Conservation (phyloP, 2,329 filamentous ascomycete species). For the Xylariaceae sp. region DNA sequence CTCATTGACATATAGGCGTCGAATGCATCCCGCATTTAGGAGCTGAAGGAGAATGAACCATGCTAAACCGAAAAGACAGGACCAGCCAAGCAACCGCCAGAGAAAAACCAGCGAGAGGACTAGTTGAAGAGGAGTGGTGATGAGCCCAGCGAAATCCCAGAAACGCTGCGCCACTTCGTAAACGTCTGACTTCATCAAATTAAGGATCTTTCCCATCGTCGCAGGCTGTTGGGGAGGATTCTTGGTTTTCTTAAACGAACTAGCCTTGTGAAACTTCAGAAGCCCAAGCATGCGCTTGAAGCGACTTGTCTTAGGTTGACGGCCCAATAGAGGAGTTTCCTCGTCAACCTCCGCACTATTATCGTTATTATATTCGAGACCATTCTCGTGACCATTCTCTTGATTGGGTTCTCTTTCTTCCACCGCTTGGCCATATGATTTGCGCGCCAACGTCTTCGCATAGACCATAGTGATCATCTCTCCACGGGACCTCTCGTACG, state of each 20-base stretch:
- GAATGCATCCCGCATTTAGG: conserved; percentile 72
- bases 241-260: conserved; percentile 32
- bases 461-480: conserved; percentile 88
- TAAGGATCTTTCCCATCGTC: conserved; percentile 89
- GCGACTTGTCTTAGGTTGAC: conserved; percentile 33
- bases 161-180: conserved; percentile 85
- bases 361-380: not conserved
- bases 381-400: conserved; percentile 29
- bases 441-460: conserved; percentile 75
- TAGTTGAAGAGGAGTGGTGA: conserved; percentile 80
- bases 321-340: conserved; percentile 33
- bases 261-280: conserved; percentile 35
- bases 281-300: conserved; percentile 39
- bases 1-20: conserved; percentile 71
- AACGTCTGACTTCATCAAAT: conserved; percentile 81
- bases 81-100: conserved; percentile 80
- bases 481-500: conserved; percentile 83
- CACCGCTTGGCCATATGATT: conserved; percentile 55
- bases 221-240: conserved; percentile 62
- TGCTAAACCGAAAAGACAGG: conserved; percentile 75
- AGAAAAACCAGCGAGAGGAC: conserved; percentile 75
- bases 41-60: conserved; percentile 73
- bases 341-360: conserved; percentile 20
- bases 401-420: conserved; percentile 32
- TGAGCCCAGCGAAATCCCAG: conserved; percentile 82